Evolutionary conservation across 257 asterid species (phyloP).

Genomic region (Phtheirospermum japonicum): DNA sequence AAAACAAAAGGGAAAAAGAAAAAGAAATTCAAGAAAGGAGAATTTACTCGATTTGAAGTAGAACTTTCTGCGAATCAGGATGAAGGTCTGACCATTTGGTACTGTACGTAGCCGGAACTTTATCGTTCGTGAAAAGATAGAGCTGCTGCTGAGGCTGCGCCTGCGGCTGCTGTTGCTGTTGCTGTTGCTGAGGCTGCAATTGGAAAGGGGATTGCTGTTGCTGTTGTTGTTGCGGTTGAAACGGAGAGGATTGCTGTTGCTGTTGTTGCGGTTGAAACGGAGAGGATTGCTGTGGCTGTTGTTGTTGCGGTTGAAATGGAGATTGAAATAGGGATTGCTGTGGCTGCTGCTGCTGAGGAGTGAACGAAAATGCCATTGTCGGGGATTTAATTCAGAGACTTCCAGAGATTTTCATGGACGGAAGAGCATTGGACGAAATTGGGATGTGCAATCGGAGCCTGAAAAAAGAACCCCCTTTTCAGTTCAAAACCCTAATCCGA

Average conservation of each 20-base stretch:
- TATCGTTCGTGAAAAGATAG: conserved; percentile 69
- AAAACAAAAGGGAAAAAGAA: conserved; percentile 13
- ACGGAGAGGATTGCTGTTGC: conserved; percentile 27
- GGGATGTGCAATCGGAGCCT: conserved; percentile 15
- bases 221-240: conserved; percentile 47
- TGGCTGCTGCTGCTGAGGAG: conserved; percentile 56
- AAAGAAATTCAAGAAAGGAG: not conserved
- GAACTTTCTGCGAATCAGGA: conserved; percentile 85
- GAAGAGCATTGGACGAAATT: conserved; percentile 17
- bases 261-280: conserved; percentile 41
- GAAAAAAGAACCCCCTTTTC: conserved; percentile 16
- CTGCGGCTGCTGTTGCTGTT: conserved; percentile 35
- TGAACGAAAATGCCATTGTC: conserved; percentile 63
- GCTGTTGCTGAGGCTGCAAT: conserved; percentile 40
- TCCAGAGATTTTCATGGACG: conserved; percentile 5
- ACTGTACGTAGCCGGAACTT: conserved; percentile 78
- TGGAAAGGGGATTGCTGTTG: conserved; percentile 52
- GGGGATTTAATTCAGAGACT: conserved; percentile 16
- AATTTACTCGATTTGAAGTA: conserved; percentile 78
- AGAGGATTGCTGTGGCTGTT: conserved; percentile 18
- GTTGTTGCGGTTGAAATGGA: conserved; percentile 31
- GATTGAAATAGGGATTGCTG: conserved; percentile 49
- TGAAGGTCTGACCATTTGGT: conserved; percentile 98
- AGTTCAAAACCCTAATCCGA: conserved; percentile 45
- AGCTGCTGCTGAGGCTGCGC: conserved; percentile 58